Conservation (phyloP, 305 asterid species). For the Solanum aculeatissimum region DNA sequence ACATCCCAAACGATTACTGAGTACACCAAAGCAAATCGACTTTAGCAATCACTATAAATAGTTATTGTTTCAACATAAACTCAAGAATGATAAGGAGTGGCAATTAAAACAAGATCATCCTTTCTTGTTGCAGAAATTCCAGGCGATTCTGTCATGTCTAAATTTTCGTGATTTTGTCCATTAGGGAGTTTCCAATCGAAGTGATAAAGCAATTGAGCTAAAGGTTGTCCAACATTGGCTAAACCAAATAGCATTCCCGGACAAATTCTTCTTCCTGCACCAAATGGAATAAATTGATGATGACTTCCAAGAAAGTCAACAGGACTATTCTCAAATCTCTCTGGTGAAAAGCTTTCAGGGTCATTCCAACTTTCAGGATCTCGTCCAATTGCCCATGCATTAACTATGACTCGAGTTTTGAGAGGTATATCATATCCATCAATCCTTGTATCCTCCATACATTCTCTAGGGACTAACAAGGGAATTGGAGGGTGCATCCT, state of each 20-base stretch:
- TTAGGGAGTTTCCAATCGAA: constrained; percentile 11
- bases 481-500: constrained; percentile 16
- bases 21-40: not conserved
- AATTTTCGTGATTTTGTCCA: not conserved
- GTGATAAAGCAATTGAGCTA: constrained; percentile 7
- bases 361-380: constrained; percentile 7
- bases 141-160: constrained; percentile 7
- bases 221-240: not conserved
- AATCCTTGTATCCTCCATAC: not conserved
- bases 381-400: constrained; percentile 13
- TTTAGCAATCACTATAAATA: too few species aligned
- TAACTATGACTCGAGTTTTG: constrained; percentile 4
- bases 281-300: constrained; percentile 7
- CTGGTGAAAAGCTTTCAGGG: constrained; percentile 4
- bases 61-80: not conserved
- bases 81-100: not conserved
- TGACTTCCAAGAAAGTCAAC: constrained; percentile 1
- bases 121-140: constrained; percentile 6
- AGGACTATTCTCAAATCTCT: constrained; percentile 1
- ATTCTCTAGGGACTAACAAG: constrained; percentile 6
- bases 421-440: not conserved
- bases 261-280: constrained; percentile 7
- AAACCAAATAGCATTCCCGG: constrained; percentile 9
- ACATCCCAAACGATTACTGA: not conserved
- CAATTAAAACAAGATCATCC: constrained; percentile 5